These are phyloP conservation scores for Xerocomus amazonicus DNA, from an alignment of 1,284 basidiomycete species.

Conservation along the genomic window DNA sequence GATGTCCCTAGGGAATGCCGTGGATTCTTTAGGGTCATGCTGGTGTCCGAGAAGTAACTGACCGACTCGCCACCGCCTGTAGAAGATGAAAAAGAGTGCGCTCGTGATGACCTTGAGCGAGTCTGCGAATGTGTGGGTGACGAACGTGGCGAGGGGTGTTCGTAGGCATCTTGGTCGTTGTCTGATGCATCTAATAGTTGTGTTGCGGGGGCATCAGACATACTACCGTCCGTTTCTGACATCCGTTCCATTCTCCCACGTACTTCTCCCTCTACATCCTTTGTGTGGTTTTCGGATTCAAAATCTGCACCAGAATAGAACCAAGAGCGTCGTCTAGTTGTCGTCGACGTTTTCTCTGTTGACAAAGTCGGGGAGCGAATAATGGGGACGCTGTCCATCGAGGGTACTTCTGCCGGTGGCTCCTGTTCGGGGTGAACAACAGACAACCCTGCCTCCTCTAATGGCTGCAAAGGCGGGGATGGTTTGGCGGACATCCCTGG, in stretches of 20 bases:
- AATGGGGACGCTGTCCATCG: constrained; percentile 16
- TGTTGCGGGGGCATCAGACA: constrained; percentile 26
- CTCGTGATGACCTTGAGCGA: constrained; percentile 25
- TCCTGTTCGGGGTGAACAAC: constrained; percentile 35
- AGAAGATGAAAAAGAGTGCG: constrained; percentile 32
- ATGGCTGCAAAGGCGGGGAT: constrained; percentile 1
- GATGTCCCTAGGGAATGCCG: constrained; percentile 32
- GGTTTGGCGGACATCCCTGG: constrained; percentile 10
- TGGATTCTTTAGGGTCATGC: constrained; percentile 30
- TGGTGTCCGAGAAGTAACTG: constrained; percentile 27
- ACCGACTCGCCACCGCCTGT: constrained; percentile 25
- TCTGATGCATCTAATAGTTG: constrained; percentile 16
- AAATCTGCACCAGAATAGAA: constrained; percentile 30
- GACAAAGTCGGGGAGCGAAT: constrained; percentile 12
- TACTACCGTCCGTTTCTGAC: constrained; percentile 19
- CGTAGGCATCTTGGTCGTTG: constrained; percentile 18
- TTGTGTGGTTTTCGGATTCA: constrained; percentile 28
- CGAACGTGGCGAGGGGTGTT: constrained; percentile 20
- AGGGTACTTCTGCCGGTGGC: constrained; percentile 7
- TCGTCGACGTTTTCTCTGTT: constrained; percentile 15
- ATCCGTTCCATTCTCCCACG: constrained; percentile 19
- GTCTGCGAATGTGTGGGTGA: constrained; percentile 24
- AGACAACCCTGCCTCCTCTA: constrained; percentile 21
- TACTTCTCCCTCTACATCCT: constrained; percentile 22
- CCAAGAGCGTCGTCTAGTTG: constrained; percentile 39